phyloP scores from a whole-genome alignment of 2,329 filamentous ascomycete genomes.

The Sarocladium brachiariae region DNA sequence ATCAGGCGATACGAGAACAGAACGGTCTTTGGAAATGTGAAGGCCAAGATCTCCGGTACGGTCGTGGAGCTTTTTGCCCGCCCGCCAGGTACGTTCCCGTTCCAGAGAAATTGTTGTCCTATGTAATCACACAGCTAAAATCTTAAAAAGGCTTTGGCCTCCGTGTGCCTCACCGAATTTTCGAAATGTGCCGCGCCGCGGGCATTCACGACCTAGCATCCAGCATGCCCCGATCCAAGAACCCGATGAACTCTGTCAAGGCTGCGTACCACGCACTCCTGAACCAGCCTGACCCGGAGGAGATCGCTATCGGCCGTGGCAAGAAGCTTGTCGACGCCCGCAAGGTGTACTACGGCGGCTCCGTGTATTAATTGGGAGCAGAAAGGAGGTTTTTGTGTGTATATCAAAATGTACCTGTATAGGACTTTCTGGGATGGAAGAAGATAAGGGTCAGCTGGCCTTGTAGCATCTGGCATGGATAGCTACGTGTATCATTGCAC shows the following conservation, averaged over 20 bases:
- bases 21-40: conserved; percentile 82
- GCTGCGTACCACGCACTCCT: conserved; percentile 77
- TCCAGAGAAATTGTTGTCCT: neutral
- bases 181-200: conserved; percentile 82
- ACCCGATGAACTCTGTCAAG: conserved; percentile 98
- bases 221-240: conserved; percentile 75
- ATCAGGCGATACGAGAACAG: conserved; percentile 84
- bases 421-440: conserved; percentile 10
- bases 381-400: neutral
- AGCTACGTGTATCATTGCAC: conserved; percentile 10
- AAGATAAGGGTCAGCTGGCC: conserved; percentile 6
- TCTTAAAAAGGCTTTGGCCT: conserved; percentile 73
- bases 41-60: conserved; percentile 80
- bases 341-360: conserved; percentile 93
- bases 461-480: conserved; percentile 9
- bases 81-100: conserved; percentile 67
- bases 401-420: conserved; percentile 16
- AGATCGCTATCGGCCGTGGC: conserved; percentile 80
- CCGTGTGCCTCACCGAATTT: conserved; percentile 84
- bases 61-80: conserved; percentile 74
- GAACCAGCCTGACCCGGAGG: conserved; percentile 79
- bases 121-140: neutral
- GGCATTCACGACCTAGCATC: conserved; percentile 86
- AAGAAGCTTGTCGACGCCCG: conserved; percentile 94
- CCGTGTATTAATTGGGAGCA: conserved; percentile 43